Base-by-base conservation (phyloP, 306 rosid species). In the Rosa multiflora region DNA sequence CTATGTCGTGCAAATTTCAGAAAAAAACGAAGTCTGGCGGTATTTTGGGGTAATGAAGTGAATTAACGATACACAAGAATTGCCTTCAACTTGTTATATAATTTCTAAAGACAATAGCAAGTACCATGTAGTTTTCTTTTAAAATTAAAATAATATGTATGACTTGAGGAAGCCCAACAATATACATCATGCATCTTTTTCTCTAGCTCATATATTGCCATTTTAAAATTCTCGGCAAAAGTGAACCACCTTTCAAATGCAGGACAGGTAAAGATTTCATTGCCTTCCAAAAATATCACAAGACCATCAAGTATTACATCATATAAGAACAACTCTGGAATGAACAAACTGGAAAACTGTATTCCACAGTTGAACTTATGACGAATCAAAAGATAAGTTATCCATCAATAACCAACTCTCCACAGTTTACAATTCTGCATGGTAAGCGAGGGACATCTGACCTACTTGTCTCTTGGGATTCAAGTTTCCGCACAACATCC, bases 401-500 rank as follows among this genome's bases (percentile, higher is more conserved):
- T 68, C 80, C 87, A 47, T 90, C 96, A 10, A 53, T 3, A 51
- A 91, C 86, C 73, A 94, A 84, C 82, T 92, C 91, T 80, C 99
- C 99, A 14, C 88, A 85, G 29, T 89, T 85, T 53, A 92, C 80
- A 70, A 92, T 89, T 84, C 97, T 87, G 89, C 97, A 89, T 69
- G 97, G 97, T 83, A 85, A 75, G 53, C 83, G 85, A 80, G 99
- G 95, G 85, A 58, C 46, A 84, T 94, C 95, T 21, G 77, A 48
- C 79, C 97, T 87, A 89, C 97, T 89, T 56, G 95, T 94, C 79
- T 89, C 95, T 78, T 89, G 97, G 59, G 90, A 83, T 83, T 94
- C 97, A 40, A 92, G 93, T 48, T 86, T 84, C 75, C 49, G 74
- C 78, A 91, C 91, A 68, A 94, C 85, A 83, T 92, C 96, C 86